phyloP scores from a whole-genome alignment of 1,284 basidiomycete genomes.

The Microbotryum silenes-acaulis region DNA sequence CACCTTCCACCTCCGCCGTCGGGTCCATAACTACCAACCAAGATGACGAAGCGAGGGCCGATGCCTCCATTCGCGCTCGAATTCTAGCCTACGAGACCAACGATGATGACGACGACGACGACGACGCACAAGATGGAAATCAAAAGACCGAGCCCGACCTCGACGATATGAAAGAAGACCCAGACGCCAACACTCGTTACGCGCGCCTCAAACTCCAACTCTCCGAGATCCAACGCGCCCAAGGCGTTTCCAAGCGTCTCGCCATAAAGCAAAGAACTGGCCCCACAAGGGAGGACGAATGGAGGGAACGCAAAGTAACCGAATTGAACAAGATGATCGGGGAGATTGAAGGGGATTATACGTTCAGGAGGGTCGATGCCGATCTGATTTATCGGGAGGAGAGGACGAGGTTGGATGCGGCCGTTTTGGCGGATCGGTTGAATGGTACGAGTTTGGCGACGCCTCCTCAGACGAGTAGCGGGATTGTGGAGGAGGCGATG shows the following conservation, averaged over 20 bases:
- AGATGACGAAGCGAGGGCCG: not conserved
- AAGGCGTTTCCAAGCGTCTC: slow-evolving; percentile 31
- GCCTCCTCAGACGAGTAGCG: slow-evolving; percentile 4
- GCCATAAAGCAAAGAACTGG: slow-evolving; percentile 27
- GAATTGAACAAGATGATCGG: slow-evolving; percentile 51
- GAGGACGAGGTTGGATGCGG: slow-evolving; percentile 51
- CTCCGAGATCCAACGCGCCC: slow-evolving; percentile 28
- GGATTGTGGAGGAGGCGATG: not conserved
- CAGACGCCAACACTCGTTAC: slow-evolving; percentile 31
- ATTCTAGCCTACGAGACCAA: slow-evolving; percentile 24
- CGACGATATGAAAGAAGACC: slow-evolving; percentile 1
- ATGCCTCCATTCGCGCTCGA: slow-evolving; percentile 14
- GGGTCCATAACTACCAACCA: too few species aligned
- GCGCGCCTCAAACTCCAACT: slow-evolving; percentile 27
- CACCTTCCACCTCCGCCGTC: not conserved
- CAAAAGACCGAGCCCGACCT: slow-evolving; percentile 24
- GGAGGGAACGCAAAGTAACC: slow-evolving; percentile 49
- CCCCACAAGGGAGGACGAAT: slow-evolving; percentile 34
- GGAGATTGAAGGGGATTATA: slow-evolving; percentile 36
- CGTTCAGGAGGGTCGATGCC: slow-evolving; percentile 46
- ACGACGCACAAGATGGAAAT: slow-evolving; percentile 7
- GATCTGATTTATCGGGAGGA: slow-evolving; percentile 54
- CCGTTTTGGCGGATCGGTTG: slow-evolving; percentile 52
- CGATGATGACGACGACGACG: slow-evolving; percentile 16
- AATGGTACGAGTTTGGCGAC: slow-evolving; percentile 35